A percentile compares a stretch with the other conserved stretches of the same genome.
phyloP scores from a whole-genome alignment of 2,329 filamentous ascomycete species.

The Pseudogymnoascus sp. region DNA sequence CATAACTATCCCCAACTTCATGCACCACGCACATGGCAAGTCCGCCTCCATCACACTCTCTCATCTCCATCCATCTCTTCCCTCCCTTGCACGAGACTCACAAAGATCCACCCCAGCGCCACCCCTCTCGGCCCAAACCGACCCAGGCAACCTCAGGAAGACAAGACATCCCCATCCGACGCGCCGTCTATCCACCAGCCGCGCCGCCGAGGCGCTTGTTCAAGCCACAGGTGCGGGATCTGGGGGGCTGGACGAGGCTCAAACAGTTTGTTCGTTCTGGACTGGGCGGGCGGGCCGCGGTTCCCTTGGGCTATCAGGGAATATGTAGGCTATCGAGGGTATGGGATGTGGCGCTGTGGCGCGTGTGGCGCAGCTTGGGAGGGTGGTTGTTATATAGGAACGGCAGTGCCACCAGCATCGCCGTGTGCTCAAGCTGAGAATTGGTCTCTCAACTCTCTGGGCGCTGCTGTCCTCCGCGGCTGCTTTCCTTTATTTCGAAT shows the following conservation, averaged over 20 bases:
- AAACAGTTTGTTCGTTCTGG: background rate
- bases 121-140: background rate
- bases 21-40: background rate
- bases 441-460: background rate
- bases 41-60: background rate
- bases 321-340: no score
- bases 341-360: background rate
- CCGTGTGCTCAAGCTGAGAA: background rate
- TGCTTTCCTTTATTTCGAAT: background rate
- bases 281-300: background rate
- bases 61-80: background rate
- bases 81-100: background rate
- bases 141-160: background rate
- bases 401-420: background rate
- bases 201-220: background rate
- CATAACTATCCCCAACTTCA: background rate
- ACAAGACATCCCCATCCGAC: background rate
- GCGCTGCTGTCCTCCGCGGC: no score
- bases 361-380: background rate
- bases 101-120: background rate
- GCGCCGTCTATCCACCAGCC: background rate
- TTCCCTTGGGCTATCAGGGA: background rate
- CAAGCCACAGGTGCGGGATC: background rate
- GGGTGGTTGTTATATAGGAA: no score
- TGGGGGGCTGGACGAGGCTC: background rate